phyloP scores from a whole-genome alignment of 176 grass and related monocot genomes.

The Poa pratensis region DNA sequence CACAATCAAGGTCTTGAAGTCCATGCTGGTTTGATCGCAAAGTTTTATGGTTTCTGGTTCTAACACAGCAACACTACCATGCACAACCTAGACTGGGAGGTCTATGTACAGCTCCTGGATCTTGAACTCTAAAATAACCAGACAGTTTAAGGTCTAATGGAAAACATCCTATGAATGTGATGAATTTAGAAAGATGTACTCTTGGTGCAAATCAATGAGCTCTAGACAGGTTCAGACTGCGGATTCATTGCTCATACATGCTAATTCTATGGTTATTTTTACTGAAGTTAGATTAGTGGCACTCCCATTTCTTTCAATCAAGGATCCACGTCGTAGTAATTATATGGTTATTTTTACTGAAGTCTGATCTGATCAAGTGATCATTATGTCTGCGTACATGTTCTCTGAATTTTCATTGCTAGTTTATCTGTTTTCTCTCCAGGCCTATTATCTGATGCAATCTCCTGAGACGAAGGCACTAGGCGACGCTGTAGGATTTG shows the following conservation, averaged over 20 bases:
- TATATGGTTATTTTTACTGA: too few relatives aligned
- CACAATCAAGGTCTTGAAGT: background rate
- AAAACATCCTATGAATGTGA: background rate
- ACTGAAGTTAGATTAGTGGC: background rate
- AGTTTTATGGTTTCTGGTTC: background rate
- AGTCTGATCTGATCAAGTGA: background rate
- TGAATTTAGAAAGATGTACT: background rate
- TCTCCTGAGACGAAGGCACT: constrained; percentile 74
- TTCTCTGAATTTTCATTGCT: background rate
- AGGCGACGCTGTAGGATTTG: constrained; percentile 78
- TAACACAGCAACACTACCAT: constrained; percentile 11
- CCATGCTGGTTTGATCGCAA: background rate
- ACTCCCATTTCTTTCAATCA: background rate
- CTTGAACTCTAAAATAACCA: background rate
- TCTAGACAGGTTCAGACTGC: background rate
- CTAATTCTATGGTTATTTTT: constrained; percentile 6
- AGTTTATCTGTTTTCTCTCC: background rate
- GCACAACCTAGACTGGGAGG: background rate
- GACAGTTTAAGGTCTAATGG: background rate
- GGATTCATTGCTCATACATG: background rate
- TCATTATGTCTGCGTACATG: background rate
- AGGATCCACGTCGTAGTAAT: background rate
- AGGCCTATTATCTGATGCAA: constrained; percentile 95
- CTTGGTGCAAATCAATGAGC: constrained; percentile 18
- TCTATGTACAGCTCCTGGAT: background rate